These are phyloP conservation scores for Trichoderma pleuroti DNA, from an alignment of 2,329 filamentous ascomycete genomes.

Conservation along the genomic window DNA sequence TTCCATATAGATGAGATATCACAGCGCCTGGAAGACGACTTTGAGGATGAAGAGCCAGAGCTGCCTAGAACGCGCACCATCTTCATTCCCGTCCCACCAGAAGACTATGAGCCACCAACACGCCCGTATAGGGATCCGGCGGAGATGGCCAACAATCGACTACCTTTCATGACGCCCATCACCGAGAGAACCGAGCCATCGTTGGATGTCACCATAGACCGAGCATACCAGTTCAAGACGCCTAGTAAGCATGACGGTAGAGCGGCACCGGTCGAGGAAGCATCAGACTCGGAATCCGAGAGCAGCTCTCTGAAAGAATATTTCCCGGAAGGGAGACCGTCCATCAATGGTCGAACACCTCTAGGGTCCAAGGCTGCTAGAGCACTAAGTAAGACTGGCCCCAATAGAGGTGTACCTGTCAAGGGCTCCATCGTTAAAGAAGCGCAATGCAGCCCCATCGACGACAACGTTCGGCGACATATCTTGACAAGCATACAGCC, in stretches of 20 bases:
- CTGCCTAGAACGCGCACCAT: constrained; percentile 55
- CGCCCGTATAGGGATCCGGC: constrained; percentile 77
- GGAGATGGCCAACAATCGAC: constrained; percentile 79
- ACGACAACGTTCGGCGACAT: constrained; percentile 66
- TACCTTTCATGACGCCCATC: constrained; percentile 98
- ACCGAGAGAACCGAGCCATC: constrained; percentile 93
- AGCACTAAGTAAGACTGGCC: constrained; percentile 31
- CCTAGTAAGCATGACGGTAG: constrained; percentile 58
- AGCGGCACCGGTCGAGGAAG: constrained; percentile 29
- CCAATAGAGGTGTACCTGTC: constrained; percentile 41
- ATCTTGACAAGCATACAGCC: constrained; percentile 75
- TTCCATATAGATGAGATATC: constrained; percentile 31
- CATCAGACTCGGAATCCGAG: constrained; percentile 39
- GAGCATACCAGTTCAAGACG: constrained; percentile 67
- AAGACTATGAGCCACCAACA: constrained; percentile 78
- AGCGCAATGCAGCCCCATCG: constrained; percentile 81
- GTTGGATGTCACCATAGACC: constrained; percentile 61
- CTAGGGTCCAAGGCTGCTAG: constrained; percentile 41
- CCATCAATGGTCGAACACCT: constrained; percentile 50
- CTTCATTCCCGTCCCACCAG: constrained; percentile 79
- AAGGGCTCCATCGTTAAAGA: constrained; percentile 79
- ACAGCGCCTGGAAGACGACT: not conserved
- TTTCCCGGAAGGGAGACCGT: constrained; percentile 48
- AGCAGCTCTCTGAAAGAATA: constrained; percentile 75
- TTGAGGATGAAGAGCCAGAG: constrained; percentile 1